phyloP scores from a whole-genome alignment of 2,329 filamentous ascomycete species.

The Aspergillus pseudoviridinutans region DNA sequence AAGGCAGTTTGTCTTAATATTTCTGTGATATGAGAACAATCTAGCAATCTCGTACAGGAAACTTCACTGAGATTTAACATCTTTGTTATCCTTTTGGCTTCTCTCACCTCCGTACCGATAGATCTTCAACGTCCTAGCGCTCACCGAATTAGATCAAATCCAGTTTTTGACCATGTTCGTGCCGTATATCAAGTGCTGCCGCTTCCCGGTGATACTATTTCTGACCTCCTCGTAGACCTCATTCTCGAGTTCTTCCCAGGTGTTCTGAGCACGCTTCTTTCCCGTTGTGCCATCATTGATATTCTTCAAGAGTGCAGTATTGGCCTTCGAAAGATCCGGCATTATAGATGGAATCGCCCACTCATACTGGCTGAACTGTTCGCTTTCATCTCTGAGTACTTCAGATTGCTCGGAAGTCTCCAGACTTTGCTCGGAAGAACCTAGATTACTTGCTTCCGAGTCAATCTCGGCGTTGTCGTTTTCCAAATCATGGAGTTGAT shows the following conservation, averaged over 20 bases:
- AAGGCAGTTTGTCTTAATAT: too few species aligned
- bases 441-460: not conserved
- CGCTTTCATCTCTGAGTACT: not conserved
- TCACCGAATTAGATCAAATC: not conserved
- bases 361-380: not conserved
- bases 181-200: slow-evolving; percentile 14
- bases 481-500: not conserved
- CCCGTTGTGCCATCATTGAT: not conserved
- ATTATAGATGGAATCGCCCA: not conserved
- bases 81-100: not conserved
- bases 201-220: slow-evolving; percentile 16
- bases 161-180: not conserved
- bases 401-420: not conserved
- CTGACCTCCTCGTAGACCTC: slow-evolving; percentile 20
- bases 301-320: not conserved
- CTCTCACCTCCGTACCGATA: too few species aligned
- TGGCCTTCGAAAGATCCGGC: not conserved
- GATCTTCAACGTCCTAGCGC: not conserved
- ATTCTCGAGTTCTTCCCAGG: slow-evolving; percentile 10
- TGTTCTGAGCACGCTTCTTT: not conserved
- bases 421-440: not conserved
- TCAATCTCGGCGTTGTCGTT: not conserved
- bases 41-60: too few species aligned
- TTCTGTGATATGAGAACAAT: too few species aligned
- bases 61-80: not conserved